phyloP scores from a whole-genome alignment of 2,329 filamentous ascomycete genomes.

The Trichophyton equinum region DNA sequence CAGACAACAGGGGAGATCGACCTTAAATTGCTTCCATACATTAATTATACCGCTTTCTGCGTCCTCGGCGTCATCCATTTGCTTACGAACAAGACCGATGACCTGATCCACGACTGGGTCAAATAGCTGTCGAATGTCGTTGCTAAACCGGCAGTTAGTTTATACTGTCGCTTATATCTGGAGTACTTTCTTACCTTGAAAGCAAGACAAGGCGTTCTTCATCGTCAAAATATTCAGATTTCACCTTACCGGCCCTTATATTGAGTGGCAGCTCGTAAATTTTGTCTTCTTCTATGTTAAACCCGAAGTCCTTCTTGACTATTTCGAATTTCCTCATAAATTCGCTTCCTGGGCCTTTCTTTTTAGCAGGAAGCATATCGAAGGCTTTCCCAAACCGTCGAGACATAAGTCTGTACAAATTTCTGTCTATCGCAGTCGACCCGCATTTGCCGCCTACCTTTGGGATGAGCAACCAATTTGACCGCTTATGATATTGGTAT shows the following conservation, averaged over 20 bases:
- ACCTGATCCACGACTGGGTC: conserved; percentile 10
- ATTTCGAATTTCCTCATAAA: conserved; percentile 27
- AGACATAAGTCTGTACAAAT: conserved; percentile 22
- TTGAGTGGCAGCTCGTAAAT: conserved; percentile 13
- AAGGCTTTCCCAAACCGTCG: conserved; percentile 21
- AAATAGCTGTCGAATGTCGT: conserved; percentile 2
- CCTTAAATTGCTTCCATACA: neutral
- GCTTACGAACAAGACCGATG: conserved; percentile 5
- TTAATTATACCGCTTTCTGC: neutral
- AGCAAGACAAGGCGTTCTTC: conserved; percentile 8
- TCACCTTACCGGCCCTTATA: conserved; percentile 8
- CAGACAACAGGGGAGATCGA: conserved; percentile 2
- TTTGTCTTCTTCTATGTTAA: neutral
- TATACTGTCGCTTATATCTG: neutral
- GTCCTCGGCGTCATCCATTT: conserved; percentile 7
- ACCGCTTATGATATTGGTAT: neutral
- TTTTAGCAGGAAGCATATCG: conserved; percentile 15
- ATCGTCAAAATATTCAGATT: conserved; percentile 9
- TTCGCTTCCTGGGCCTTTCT: conserved; percentile 19
- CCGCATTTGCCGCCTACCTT: conserved; percentile 24
- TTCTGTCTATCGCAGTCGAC: conserved; percentile 23
- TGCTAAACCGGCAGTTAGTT: conserved; percentile 5
- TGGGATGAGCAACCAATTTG: neutral
- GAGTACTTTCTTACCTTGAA: conserved; percentile 3
- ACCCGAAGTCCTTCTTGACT: conserved; percentile 22